A percentile compares a stretch with the other conserved stretches of the same genome.
These are phyloP conservation scores for Quercus berberidifolia DNA, from an alignment of 306 rosid genomes.

Conservation along the genomic window DNA sequence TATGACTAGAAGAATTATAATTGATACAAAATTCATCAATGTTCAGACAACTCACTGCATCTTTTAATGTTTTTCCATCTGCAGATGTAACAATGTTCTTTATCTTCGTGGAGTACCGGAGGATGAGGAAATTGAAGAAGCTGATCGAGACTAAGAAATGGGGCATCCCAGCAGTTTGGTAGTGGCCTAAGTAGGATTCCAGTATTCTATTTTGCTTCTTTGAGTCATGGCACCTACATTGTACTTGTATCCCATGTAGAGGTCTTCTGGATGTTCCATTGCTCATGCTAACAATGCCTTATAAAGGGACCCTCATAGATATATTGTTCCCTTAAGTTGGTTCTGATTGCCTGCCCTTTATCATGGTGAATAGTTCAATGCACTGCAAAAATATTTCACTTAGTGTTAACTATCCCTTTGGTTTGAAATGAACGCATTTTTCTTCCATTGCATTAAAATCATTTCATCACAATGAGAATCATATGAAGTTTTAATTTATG, in stretches of 20 bases:
- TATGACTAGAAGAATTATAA: no score
- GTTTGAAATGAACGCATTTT: background rate
- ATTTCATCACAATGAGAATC: background rate
- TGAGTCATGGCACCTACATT: no score
- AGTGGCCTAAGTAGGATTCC: conserved; percentile 1
- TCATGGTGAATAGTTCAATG: background rate
- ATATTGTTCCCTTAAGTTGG: no score
- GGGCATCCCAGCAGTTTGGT: background rate
- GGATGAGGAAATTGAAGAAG: conserved; percentile 95
- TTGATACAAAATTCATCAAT: no score
- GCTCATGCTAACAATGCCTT: no score
- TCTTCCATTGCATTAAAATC: background rate
- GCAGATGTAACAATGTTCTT: conserved; percentile 93
- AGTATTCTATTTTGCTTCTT: background rate
- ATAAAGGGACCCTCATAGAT: no score
- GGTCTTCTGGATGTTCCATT: no score
- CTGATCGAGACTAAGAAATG: conserved; percentile 55
- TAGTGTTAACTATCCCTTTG: background rate
- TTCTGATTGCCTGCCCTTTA: no score
- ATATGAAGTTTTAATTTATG: background rate
- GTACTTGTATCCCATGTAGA: no score
- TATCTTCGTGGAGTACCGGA: conserved; percentile 95
- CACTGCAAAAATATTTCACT: background rate
- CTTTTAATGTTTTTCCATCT: conserved; percentile 16
- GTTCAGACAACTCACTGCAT: background rate